Base-by-base conservation (phyloP, 192 early-diverging fungal species). In the Backusella psychrophila region DNA sequence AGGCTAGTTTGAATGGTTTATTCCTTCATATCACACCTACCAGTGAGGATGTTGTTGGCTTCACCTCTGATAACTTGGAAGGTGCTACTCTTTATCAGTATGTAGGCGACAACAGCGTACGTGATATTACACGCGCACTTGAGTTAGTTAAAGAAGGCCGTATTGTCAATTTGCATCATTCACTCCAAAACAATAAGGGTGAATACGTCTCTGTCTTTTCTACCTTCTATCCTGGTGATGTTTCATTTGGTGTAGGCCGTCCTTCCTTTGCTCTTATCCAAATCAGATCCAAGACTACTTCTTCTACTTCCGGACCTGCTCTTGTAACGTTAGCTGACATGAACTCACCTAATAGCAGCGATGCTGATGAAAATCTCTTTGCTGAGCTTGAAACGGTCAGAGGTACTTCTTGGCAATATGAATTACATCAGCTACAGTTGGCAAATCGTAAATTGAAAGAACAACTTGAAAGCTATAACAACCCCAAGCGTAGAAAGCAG, bases 341-440 rank as follows among this genome's bases (percentile, higher is more conserved):
- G 14, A 63, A 65, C 29, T 65, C 73, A 3, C 9, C 56, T 11
- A 63, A 63, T 29, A 29, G 23, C 26, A 63, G 3, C 12, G 66
- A 68, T 35, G 34, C 19, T 23, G 76, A 74, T 31, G 86, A 83
- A 34, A 85, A 88, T 66, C 53, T 88, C 4, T 88, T 87, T 63
- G 66, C 79, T 53, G 79, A 87, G 67, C 78, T 88, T 38, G 78
- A 80, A 36, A 73, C 80, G 8, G 77, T 81, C 17, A 74, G 87
- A 23, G 75, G 81, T 33, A 90, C 90, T 29, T 81, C 78, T 33
- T 81, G 91, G 82, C 89, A 91, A 75, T 91, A 87, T 75, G 89
- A 91, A 80, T 73, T 91, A 31, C 91, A 93, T 81, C 85, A 88
- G 69, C 73, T 93, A 31, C 78, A 86, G 41, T 71, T 91, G 59